Evolutionary conservation across 108 stramenopile genomes (phyloP), one percentile per base, ranked within the genome.

Genomic region (Chaetoceros tenuissimus): DNA sequence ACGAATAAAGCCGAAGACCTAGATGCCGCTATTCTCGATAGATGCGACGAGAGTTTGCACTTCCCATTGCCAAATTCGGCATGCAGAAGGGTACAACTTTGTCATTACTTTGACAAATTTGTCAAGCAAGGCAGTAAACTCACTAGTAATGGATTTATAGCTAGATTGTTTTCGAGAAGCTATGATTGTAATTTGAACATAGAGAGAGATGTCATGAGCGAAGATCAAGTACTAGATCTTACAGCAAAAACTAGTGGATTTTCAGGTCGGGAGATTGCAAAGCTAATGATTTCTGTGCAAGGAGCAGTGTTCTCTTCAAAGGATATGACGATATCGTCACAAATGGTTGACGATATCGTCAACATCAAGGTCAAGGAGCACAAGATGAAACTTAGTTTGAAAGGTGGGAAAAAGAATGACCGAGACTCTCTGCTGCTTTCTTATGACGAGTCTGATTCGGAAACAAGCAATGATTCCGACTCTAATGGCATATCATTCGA

Each of bases 1-100:
- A 90, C 88, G 47, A 92, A 92, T 66, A 54, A 71, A 24, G 74
- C 80, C 28, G 80, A 75, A 68, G 87, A 92, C 46, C 60, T 92
- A 48, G 90, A 92, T 48, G 76, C 72, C 54, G 88, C 91, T 2
- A 75, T 92, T 0, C 56, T 80, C 47, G 88, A 90, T 70, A 71
- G 91, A 24, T 77, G 85, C 68, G 91, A 92, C 48, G 85, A 87
- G 67, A 63, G 77, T 1, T 53, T 89, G 1, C 64, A 61, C 58
- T 84, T 90, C 34, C 72, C 64, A 2, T 72, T 87, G 16, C 91
- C 91, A 18, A 68, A 70, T 45, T 62, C 47, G 19, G 51, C 54
- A n/a, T 74, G 81, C 46, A 58, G 85, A 17, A 59, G 53, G 23
- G 48, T 55, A 30, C 63, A 89, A 54, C 67, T 89, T 16, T 27